Percentiles rank a stretch among this genome's conserved stretches.
These are phyloP conservation scores for Heterobasidion parviporum DNA, from an alignment of 1,284 basidiomycete genomes.

Conservation along the genomic window DNA sequence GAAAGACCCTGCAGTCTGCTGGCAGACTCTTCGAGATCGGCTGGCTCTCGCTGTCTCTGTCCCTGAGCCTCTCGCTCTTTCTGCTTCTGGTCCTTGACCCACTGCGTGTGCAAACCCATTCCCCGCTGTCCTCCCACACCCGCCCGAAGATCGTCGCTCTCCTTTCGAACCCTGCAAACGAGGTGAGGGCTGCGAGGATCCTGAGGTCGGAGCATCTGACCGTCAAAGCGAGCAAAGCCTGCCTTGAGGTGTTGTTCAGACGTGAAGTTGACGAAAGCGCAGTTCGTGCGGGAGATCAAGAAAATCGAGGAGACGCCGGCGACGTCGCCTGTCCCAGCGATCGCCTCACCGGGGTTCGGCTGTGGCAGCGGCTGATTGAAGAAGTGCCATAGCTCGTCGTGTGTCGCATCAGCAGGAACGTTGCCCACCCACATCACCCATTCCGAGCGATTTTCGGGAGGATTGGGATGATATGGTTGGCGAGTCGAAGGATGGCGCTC, in stretches of 20 bases:
- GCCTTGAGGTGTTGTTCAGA: slow-evolving; percentile 53
- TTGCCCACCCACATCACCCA: slow-evolving; percentile 98
- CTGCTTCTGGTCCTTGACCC: slow-evolving; percentile 59
- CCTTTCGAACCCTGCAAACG: slow-evolving; percentile 79
- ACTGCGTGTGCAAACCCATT: slow-evolving; percentile 74
- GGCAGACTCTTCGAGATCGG: slow-evolving; percentile 15
- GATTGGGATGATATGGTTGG: slow-evolving; percentile 49
- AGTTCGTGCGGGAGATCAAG: slow-evolving; percentile 86
- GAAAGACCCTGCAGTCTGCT: slow-evolving; percentile 20
- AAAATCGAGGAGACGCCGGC: slow-evolving; percentile 80
- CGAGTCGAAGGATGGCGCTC: slow-evolving; percentile 12
- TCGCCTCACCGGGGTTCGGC: slow-evolving; percentile 5
- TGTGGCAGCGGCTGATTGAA: slow-evolving; percentile 44
- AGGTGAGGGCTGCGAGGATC: slow-evolving; percentile 73
- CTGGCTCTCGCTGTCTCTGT: slow-evolving; percentile 2
- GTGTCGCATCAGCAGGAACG: slow-evolving; percentile 76
- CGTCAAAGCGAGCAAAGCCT: slow-evolving; percentile 72
- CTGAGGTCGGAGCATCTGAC: slow-evolving; percentile 50
- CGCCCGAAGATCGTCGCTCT: slow-evolving; percentile 81
- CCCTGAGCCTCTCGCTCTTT: slow-evolving; percentile 15
- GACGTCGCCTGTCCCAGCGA: slow-evolving; percentile 2
- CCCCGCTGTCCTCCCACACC: slow-evolving; percentile 91
- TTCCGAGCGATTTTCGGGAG: slow-evolving; percentile 70
- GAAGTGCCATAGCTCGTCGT: slow-evolving; percentile 86
- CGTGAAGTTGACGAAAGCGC: slow-evolving; percentile 88